These are phyloP conservation scores for Scutellaria minor DNA, from an alignment of 257 asterid genomes.

Conservation along the genomic window DNA sequence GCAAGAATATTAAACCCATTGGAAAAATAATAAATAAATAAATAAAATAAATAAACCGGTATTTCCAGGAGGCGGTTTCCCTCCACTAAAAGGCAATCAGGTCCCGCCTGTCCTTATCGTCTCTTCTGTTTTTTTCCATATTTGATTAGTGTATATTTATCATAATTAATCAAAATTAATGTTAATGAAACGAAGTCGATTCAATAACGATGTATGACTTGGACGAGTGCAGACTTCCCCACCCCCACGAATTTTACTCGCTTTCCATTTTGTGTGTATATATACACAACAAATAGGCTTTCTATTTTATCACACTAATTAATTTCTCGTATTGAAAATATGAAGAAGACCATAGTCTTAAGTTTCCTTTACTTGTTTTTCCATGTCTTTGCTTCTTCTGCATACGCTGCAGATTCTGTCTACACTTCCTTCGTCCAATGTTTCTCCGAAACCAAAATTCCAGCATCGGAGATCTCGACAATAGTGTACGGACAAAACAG, in stretches of 20 bases:
- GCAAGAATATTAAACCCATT: too few species aligned
- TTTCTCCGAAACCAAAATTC: conserved; percentile 35
- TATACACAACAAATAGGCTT: background rate
- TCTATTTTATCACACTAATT: too few species aligned
- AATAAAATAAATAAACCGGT: background rate
- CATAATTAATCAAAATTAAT: background rate
- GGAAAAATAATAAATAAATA: too few species aligned
- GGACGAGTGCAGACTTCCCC: too few species aligned
- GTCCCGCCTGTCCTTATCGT: too few species aligned
- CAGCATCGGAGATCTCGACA: conserved; percentile 32
- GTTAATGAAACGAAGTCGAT: too few species aligned
- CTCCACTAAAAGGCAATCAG: too few species aligned
- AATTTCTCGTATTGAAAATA: background rate
- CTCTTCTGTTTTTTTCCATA: too few species aligned
- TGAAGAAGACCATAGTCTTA: conserved; percentile 27
- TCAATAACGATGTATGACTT: too few species aligned
- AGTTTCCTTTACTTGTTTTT: conserved; percentile 6
- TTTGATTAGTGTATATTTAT: too few species aligned
- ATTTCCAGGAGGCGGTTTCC: background rate
- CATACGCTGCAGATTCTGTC: conserved; percentile 31
- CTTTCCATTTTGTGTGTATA: too few species aligned
- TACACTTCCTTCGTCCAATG: conserved; percentile 39
- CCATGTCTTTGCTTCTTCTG: background rate
- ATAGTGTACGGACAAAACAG: conserved; percentile 47
- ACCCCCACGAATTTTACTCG: too few species aligned